Conservation (phyloP, 176 grass and related monocot genomes). For the Aegilops umbellulata region DNA sequence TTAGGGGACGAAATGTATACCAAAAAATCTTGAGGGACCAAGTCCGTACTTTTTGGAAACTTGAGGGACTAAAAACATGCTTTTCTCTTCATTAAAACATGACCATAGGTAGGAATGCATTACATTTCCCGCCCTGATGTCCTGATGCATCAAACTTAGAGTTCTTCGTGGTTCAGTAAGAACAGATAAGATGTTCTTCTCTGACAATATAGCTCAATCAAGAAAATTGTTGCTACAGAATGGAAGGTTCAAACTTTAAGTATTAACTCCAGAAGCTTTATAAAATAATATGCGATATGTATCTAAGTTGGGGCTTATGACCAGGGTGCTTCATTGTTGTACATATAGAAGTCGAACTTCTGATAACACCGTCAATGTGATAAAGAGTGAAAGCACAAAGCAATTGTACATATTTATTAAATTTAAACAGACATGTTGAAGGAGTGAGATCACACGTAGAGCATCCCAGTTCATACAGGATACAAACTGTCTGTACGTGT, state of each 20-base stretch:
- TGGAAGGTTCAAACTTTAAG: neutral
- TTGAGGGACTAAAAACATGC: no score
- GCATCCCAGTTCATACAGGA: neutral
- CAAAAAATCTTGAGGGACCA: no score
- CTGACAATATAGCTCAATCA: neutral
- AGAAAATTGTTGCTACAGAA: slow-evolving; percentile 2
- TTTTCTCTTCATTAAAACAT: neutral
- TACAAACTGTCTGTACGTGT: neutral
- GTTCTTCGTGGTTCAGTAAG: neutral
- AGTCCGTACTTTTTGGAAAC: no score
- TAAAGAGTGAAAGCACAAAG: neutral
- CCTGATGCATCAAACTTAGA: neutral
- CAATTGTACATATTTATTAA: neutral
- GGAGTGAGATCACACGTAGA: neutral
- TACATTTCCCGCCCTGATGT: neutral
- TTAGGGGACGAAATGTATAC: no score
- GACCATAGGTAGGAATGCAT: neutral
- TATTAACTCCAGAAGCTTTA: neutral
- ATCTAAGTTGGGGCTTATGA: neutral
- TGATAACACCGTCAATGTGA: neutral
- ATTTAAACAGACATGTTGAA: neutral
- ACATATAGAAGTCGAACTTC: neutral
- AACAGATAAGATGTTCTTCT: neutral
- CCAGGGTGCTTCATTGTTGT: no score
- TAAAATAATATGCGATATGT: neutral